Evolutionary conservation across 2,329 filamentous ascomycete species (phyloP).

Genomic region (Harringtonia aguacate): DNA sequence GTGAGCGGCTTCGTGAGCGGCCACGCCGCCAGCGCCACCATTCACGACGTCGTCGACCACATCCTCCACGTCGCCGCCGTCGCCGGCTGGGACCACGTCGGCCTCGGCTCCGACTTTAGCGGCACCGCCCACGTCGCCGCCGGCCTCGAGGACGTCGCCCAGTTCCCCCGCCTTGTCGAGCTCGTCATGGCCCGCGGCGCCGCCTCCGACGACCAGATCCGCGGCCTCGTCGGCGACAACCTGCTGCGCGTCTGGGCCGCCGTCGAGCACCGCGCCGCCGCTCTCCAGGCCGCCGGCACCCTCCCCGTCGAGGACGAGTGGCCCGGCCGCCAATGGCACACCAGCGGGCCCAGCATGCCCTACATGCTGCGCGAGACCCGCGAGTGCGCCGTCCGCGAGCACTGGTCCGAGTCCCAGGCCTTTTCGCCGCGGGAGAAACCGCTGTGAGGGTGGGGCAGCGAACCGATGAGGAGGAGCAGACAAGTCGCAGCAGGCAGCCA

Average conservation of each 20-base stretch:
- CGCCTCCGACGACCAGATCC: slow-evolving; percentile 3
- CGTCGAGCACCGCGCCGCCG: slow-evolving; percentile 16
- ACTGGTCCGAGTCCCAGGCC: background rate
- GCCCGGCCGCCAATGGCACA: background rate
- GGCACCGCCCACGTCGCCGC: slow-evolving; percentile 55
- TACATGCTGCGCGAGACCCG: slow-evolving; percentile 2
- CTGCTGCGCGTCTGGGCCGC: slow-evolving; percentile 15
- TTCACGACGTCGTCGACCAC: slow-evolving; percentile 51
- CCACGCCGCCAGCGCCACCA: slow-evolving; percentile 44
- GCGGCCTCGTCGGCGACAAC: slow-evolving; percentile 11
- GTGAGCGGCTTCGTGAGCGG: slow-evolving; percentile 17
- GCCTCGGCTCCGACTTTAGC: slow-evolving; percentile 82
- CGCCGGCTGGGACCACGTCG: slow-evolving; percentile 80
- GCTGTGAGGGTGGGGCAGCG: too few relatives aligned
- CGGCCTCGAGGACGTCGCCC: slow-evolving; percentile 75
- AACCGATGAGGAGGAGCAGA: too few relatives aligned
- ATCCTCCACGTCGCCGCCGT: slow-evolving; percentile 69
- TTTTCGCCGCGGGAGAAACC: slow-evolving; percentile 3
- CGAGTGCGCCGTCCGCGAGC: background rate
- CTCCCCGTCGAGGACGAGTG: slow-evolving; percentile 16
- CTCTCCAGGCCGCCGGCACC: slow-evolving; percentile 15
- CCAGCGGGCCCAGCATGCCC: background rate
- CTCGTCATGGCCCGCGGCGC: slow-evolving; percentile 5
- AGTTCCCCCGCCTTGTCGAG: slow-evolving; percentile 40
- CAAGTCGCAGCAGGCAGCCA: too few relatives aligned